Conservation (phyloP, 805 yeast species). For the Kuraishia capsulata region DNA sequence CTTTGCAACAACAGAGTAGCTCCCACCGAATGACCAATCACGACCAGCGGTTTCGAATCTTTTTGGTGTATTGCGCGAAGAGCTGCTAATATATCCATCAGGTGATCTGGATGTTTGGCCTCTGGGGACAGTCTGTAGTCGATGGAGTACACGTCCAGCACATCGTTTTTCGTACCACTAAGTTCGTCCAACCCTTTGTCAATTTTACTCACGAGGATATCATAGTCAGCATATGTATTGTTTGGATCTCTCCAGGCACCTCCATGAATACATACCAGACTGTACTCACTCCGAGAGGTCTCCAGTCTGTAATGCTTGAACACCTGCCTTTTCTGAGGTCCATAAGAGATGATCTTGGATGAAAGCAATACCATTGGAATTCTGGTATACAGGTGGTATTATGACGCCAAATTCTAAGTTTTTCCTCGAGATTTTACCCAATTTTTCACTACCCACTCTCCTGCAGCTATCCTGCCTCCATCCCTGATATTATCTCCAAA, state of each 20-base stretch:
- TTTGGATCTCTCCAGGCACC: slow-evolving; percentile 80
- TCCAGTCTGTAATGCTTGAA: slow-evolving; percentile 7
- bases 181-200: slow-evolving; percentile 12
- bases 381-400: slow-evolving; percentile 1
- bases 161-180: slow-evolving; percentile 2
- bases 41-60: slow-evolving; percentile 11
- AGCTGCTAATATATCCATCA: slow-evolving; percentile 44
- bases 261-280: slow-evolving; percentile 54
- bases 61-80: slow-evolving; percentile 19
- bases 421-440: no score
- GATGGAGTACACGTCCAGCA: slow-evolving; percentile 23
- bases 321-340: slow-evolving; percentile 8
- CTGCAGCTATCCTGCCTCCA: no score
- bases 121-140: slow-evolving; percentile 66
- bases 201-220: slow-evolving; percentile 17
- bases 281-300: not conserved
- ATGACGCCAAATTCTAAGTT: slow-evolving; percentile 2
- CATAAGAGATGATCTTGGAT: not conserved
- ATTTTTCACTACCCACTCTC: no score
- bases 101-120: slow-evolving; percentile 51
- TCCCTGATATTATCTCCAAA: no score
- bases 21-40: slow-evolving; percentile 79
- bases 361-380: not conserved
- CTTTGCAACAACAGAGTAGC: slow-evolving; percentile 56
- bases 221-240: slow-evolving; percentile 52